Base-by-base conservation (phyloP, 2,329 filamentous ascomycete species). In the Colletotrichum truncatum region DNA sequence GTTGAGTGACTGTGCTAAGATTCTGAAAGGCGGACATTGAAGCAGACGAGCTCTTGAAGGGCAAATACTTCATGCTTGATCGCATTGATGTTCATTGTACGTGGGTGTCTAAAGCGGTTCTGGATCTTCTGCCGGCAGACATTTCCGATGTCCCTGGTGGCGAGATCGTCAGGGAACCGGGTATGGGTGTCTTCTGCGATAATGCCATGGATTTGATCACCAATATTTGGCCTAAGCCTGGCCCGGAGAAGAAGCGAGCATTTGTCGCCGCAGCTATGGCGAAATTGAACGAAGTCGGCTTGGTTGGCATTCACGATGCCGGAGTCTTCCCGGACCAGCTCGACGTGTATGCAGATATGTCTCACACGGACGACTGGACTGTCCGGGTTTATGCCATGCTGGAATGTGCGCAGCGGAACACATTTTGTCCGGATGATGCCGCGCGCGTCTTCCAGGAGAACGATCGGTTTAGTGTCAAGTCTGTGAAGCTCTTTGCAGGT, bases 401-500 rank as follows among this genome's bases (percentile, higher is more conserved):
- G 4, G 89, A 91, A 73, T 92, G 90, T 68, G 77, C 82, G 3
- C 82, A 84, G 72, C 82, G 88, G 18, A 92, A 92, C 71, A 86
- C 85, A 0, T 89, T 88, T 70, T 92, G 90, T 64, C 83, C 84
- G 0, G 76, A 82, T 1, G 78, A 83, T 14, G 84, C 85, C 10
- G 74, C 78, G 48, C 81, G 76, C 62, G 76, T 85, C 32, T 73
- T 72, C 6, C 79, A 78, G 0, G 70, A 78, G 1, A 82, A 86
- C 58, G 82, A 83, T 57, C 78, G 91, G 55, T 78, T 92, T 53
- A 81, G 81, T 21, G 81, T 91, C 5, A 82, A 82, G 54, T 90
- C 89, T 53, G 88, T 92, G 48, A 93, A 93, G 75, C 78, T 93
- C 4, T 92, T 92, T 72, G 89, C 86, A 8, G 89, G 87, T 88